These are phyloP conservation scores for Elsinoe fawcettii DNA, from an alignment of 2,329 filamentous ascomycete species.

Conservation along the genomic window DNA sequence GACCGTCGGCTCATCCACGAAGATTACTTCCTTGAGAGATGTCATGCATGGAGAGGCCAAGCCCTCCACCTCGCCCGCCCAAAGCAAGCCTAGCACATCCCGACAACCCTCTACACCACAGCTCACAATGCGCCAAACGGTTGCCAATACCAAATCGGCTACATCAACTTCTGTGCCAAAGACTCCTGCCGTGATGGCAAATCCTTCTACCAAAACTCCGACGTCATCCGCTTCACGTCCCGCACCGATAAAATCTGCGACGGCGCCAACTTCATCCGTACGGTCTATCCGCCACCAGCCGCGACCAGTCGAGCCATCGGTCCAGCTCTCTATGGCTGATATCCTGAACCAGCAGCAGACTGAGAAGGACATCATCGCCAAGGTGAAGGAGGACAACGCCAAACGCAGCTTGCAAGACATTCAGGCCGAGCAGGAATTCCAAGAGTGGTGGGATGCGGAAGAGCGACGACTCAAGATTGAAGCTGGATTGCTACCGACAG, in stretches of 20 bases:
- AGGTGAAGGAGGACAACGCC: slow-evolving; percentile 74
- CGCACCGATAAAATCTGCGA: neutral
- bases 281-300: slow-evolving; percentile 46
- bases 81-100: slow-evolving; percentile 4
- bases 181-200: neutral
- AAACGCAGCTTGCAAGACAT: slow-evolving; percentile 91
- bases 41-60: slow-evolving; percentile 35
- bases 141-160: slow-evolving; percentile 38
- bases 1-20: slow-evolving; percentile 41
- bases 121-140: slow-evolving; percentile 55
- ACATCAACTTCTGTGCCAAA: slow-evolving; percentile 13
- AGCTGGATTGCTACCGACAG: slow-evolving; percentile 36
- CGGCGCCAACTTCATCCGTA: slow-evolving; percentile 22
- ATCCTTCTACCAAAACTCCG: slow-evolving; percentile 16
- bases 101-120: slow-evolving; percentile 38
- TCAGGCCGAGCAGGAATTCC: slow-evolving; percentile 92
- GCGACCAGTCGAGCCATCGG: slow-evolving; percentile 53
- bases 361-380: slow-evolving; percentile 73
- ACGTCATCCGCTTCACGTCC: slow-evolving; percentile 4
- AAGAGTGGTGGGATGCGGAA: slow-evolving; percentile 95
- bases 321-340: slow-evolving; percentile 71
- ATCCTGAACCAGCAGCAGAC: slow-evolving; percentile 81
- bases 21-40: slow-evolving; percentile 45
- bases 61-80: slow-evolving; percentile 16
- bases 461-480: slow-evolving; percentile 47